A percentile compares a stretch with the other conserved stretches of the same genome.
These are phyloP conservation scores for Amanita exitialis DNA, from an alignment of 768 basidiomycete species.

Conservation along the genomic window DNA sequence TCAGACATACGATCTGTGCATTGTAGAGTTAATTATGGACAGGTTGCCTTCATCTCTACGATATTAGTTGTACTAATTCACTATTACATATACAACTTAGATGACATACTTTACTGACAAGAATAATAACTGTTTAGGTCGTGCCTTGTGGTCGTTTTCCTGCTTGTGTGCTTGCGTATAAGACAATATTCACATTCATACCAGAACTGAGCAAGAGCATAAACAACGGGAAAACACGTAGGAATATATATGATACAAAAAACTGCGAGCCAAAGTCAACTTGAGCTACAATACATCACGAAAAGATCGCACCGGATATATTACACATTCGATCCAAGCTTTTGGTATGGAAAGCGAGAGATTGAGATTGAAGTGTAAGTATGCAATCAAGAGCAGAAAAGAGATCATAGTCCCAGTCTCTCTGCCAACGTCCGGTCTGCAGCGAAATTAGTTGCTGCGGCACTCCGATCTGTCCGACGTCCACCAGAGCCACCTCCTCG, in stretches of 20 bases:
- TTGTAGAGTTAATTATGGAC: neutral
- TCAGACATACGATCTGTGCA: neutral
- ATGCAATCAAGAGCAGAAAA: constrained; percentile 13
- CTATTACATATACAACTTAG: neutral
- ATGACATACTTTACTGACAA: neutral
- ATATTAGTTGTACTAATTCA: neutral
- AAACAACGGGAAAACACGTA: neutral
- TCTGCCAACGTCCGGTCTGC: constrained; percentile 79
- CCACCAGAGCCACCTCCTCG: constrained; percentile 20
- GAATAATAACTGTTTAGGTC: neutral
- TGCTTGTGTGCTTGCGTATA: neutral
- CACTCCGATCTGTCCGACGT: constrained; percentile 22
- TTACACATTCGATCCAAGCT: constrained; percentile 12
- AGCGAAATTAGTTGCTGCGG: constrained; percentile 23
- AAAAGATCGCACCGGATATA: constrained; percentile 18
- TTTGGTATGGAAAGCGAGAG: constrained; percentile 10
- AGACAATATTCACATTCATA: neutral
- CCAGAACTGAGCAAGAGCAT: constrained; percentile 7
- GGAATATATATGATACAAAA: constrained; percentile 17
- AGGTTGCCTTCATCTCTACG: neutral
- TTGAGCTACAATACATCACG: constrained; percentile 15
- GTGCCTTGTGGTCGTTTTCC: neutral
- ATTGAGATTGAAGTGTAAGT: constrained; percentile 7
- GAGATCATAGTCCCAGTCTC: constrained; percentile 59
- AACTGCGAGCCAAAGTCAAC: constrained; percentile 13